A percentile compares a stretch with the other conserved stretches of the same genome.
Conservation (phyloP, 2,329 filamentous ascomycete species). For the Cladobotryum mycophilum region DNA sequence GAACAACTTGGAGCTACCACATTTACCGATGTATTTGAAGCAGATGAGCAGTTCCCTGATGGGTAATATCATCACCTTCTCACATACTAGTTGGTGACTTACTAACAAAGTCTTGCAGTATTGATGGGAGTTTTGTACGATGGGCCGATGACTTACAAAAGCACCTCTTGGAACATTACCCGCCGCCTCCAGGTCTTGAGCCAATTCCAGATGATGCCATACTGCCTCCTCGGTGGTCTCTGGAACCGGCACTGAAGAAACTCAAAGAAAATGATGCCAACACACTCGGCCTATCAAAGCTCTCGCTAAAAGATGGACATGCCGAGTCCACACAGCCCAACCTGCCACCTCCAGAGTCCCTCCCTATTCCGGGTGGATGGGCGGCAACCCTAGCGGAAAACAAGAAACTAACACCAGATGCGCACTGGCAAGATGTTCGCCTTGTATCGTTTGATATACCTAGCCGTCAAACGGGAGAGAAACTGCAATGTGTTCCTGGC, state of each 20-base stretch:
- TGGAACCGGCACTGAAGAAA: slow-evolving; percentile 22
- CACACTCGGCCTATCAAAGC: not conserved
- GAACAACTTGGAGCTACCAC: slow-evolving; percentile 74
- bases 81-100: not conserved
- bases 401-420: slow-evolving; percentile 62
- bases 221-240: slow-evolving; percentile 63
- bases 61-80: slow-evolving; percentile 52
- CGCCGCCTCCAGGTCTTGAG: slow-evolving; percentile 57
- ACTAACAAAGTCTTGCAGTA: slow-evolving; percentile 39
- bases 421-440: slow-evolving; percentile 93
- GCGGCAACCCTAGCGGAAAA: slow-evolving; percentile 59
- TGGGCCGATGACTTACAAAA: slow-evolving; percentile 67
- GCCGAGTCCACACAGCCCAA: slow-evolving; percentile 13
- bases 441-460: slow-evolving; percentile 58
- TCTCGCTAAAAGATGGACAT: slow-evolving; percentile 11
- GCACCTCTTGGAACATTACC: slow-evolving; percentile 59
- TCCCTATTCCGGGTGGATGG: slow-evolving; percentile 54
- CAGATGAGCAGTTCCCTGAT: slow-evolving; percentile 88
- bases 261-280: slow-evolving; percentile 1
- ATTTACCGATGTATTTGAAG: slow-evolving; percentile 74
- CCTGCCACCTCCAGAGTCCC: slow-evolving; percentile 25
- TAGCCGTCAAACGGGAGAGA: slow-evolving; percentile 12
- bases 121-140: slow-evolving; percentile 73
- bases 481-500: slow-evolving; percentile 54
- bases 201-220: slow-evolving; percentile 70